These are phyloP conservation scores for Podospora australis DNA, from an alignment of 495 filamentous ascomycete genomes.

Conservation along the genomic window DNA sequence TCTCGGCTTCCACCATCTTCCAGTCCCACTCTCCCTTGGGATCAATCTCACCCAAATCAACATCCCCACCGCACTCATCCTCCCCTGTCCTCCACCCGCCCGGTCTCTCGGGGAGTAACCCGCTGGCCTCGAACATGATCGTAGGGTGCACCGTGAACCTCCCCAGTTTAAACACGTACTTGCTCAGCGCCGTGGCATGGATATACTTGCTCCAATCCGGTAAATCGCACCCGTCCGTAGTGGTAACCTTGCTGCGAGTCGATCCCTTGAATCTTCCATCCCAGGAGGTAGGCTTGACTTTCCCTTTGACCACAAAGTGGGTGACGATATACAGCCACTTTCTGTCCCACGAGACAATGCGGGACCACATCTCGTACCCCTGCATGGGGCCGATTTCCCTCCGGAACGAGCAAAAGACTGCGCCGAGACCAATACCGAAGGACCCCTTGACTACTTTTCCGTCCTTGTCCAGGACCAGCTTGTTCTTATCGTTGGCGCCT, in stretches of 20 bases:
- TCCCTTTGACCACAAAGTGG: slow-evolving; percentile 52
- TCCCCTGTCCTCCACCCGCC: slow-evolving; percentile 40
- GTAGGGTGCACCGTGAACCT: slow-evolving; percentile 80
- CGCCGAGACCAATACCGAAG: slow-evolving; percentile 59
- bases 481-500: slow-evolving; percentile 34
- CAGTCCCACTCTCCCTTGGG: slow-evolving; percentile 41
- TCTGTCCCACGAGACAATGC: slow-evolving; percentile 64
- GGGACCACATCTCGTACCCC: slow-evolving; percentile 65
- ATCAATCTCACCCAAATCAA: slow-evolving; percentile 19
- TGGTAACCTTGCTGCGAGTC: slow-evolving; percentile 16
- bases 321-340: slow-evolving; percentile 47
- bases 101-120: slow-evolving; percentile 58
- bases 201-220: slow-evolving; percentile 49
- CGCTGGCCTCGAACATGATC: slow-evolving; percentile 59
- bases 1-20: slow-evolving; percentile 39
- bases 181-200: slow-evolving; percentile 68
- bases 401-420: slow-evolving; percentile 60
- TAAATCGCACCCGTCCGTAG: slow-evolving; percentile 37
- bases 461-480: slow-evolving; percentile 36
- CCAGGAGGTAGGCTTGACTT: slow-evolving; percentile 41
- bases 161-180: slow-evolving; percentile 88
- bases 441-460: slow-evolving; percentile 26
- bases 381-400: slow-evolving; percentile 63
- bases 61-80: slow-evolving; percentile 28
- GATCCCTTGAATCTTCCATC: slow-evolving; percentile 19